phyloP scores from a whole-genome alignment of 164 flowering plant genomes.

The Echeveria elegans region DNA sequence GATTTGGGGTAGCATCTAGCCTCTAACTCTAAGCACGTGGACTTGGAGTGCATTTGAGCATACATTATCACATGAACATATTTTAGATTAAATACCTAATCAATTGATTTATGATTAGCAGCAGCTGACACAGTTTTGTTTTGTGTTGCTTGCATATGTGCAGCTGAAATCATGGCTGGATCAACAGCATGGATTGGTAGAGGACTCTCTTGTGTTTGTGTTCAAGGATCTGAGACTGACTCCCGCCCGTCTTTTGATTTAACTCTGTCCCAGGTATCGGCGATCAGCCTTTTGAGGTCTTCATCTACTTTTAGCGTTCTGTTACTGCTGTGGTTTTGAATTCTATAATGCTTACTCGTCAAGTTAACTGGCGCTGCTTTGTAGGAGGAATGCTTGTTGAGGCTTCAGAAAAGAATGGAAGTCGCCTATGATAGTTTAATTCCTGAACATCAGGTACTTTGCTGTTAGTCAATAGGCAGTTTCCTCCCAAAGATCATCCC shows the following conservation, averaged over 20 bases:
- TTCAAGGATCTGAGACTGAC: conserved; percentile 83
- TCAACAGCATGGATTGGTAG: conserved; percentile 97
- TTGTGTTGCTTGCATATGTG: conserved; percentile 7
- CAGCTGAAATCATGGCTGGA: conserved; percentile 95
- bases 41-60: no score
- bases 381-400: conserved; percentile 84
- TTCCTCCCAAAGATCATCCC: not conserved
- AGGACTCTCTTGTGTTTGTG: conserved; percentile 99
- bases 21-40: no score
- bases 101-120: not conserved
- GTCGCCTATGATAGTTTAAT: conserved; percentile 71
- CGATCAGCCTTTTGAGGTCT: not conserved
- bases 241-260: conserved; percentile 83
- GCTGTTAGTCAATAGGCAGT: not conserved
- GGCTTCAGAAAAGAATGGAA: conserved; percentile 73
- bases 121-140: not conserved
- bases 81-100: no score
- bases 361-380: not conserved
- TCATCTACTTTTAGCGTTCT: not conserved
- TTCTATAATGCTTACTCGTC: conserved; percentile 9
- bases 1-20: no score
- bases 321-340: not conserved
- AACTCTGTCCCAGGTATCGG: conserved; percentile 70
- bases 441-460: conserved; percentile 85
- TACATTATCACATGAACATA: no score